A percentile compares a stretch with the other conserved stretches of the same genome.
These are phyloP conservation scores for Cicer pinnatifidum DNA, from an alignment of 306 rosid species.

Conservation along the genomic window DNA sequence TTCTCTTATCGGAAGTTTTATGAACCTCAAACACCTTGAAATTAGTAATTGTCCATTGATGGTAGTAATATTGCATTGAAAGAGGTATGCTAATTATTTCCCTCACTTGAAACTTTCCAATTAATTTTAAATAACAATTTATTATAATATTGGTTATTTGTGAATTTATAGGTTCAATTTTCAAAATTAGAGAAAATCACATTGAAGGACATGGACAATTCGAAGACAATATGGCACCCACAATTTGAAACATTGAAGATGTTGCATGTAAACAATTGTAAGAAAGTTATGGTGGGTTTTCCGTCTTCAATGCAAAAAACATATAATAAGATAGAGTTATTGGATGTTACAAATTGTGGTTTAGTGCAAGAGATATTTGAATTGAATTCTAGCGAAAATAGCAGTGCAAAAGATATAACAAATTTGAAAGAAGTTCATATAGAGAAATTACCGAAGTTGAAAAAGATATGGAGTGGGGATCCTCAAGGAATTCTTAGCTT, in stretches of 20 bases:
- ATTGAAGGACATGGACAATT: conserved; percentile 7
- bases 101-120: not conserved
- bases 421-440: not conserved
- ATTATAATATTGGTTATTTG: not conserved
- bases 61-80: not conserved
- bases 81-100: not conserved
- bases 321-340: not conserved
- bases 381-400: not conserved
- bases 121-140: not conserved
- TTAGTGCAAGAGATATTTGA: not conserved
- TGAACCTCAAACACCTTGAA: not conserved
- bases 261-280: conserved; percentile 16
- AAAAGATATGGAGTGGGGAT: conserved; percentile 13
- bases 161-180: conserved; percentile 1
- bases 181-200: not conserved
- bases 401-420: not conserved
- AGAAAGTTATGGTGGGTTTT: not conserved
- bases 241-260: not conserved
- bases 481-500: not conserved
- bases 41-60: conserved; percentile 11
- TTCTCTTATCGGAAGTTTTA: not conserved
- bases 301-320: not conserved
- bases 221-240: conserved; percentile 7
- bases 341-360: not conserved
- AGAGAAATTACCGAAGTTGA: not conserved